These are phyloP conservation scores for Fusarium liriodendri DNA, from an alignment of 2,329 filamentous ascomycete species.

Conservation along the genomic window DNA sequence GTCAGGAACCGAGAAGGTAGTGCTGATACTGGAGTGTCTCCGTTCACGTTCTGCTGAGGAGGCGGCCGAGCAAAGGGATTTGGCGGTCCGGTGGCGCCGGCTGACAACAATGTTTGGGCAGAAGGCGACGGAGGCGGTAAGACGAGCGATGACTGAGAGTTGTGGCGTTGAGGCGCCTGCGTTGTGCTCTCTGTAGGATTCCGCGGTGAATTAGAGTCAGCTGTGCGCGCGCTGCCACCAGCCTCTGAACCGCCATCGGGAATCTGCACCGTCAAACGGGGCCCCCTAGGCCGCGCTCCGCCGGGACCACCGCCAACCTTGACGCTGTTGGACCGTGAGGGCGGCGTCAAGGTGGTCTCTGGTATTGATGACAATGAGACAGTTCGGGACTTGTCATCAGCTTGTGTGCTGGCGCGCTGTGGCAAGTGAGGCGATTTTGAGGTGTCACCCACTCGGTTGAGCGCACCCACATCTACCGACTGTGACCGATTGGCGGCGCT, in stretches of 20 bases:
- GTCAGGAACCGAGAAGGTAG: constrained; percentile 91
- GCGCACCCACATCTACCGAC: constrained; percentile 71
- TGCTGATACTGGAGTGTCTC: constrained; percentile 86
- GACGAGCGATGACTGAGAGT: constrained; percentile 77
- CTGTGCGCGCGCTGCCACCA: constrained; percentile 72
- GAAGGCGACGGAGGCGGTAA: constrained; percentile 94
- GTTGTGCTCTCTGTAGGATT: constrained; percentile 69
- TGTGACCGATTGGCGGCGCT: constrained; percentile 63
- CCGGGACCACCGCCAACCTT: constrained; percentile 65
- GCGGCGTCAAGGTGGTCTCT: constrained; percentile 74
- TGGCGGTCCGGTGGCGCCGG: constrained; percentile 89
- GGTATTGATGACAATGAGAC: constrained; percentile 71
- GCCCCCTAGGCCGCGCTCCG: constrained; percentile 78
- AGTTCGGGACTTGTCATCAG: constrained; percentile 58
- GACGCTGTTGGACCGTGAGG: constrained; percentile 82
- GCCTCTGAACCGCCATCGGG: constrained; percentile 88
- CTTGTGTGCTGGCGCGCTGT: constrained; percentile 61
- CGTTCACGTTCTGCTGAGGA: constrained; percentile 72
- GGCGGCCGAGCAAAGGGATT: constrained; percentile 94
- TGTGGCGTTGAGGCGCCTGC: constrained; percentile 61
- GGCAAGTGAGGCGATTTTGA: constrained; percentile 68
- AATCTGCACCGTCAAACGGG: constrained; percentile 92
- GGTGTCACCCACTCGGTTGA: constrained; percentile 60
- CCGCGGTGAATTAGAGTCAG: constrained; percentile 74
- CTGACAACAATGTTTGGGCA: constrained; percentile 85